Percentiles rank a stretch among this genome's conserved stretches.
phyloP scores from a whole-genome alignment of 768 basidiomycete species.

The Hericium alpestre region DNA sequence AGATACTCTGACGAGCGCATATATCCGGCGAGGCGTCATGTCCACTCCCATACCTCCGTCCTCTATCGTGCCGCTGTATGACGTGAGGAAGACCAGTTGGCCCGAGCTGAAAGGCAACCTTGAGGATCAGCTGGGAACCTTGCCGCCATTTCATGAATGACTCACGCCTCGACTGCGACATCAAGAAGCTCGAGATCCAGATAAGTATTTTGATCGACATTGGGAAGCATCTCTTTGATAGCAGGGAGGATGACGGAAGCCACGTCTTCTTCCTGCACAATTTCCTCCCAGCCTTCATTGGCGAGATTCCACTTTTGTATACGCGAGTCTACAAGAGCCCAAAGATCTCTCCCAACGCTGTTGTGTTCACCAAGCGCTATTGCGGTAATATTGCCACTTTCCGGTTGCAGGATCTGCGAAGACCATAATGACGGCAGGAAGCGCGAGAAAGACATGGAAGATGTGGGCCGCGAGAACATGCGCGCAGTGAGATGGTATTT shows the following conservation, averaged over 20 bases:
- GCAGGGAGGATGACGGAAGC: conserved; percentile 35
- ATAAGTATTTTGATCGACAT: conserved; percentile 30
- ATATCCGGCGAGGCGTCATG: conserved; percentile 45
- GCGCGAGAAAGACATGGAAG: conserved; percentile 33
- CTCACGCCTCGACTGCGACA: conserved; percentile 49
- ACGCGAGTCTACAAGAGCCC: conserved; percentile 57
- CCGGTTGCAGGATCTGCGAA: conserved; percentile 30
- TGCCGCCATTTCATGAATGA: conserved; percentile 1
- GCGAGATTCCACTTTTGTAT: conserved; percentile 65
- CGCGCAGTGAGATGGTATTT: conserved; percentile 51
- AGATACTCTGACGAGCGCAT: conserved; percentile 49
- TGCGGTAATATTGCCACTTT: conserved; percentile 54
- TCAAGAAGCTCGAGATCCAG: conserved; percentile 71
- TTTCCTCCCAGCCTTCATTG: conserved; percentile 60
- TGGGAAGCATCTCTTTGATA: conserved; percentile 32
- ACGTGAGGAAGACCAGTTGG: conserved; percentile 52
- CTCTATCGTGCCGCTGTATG: conserved; percentile 52
- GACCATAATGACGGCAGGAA: conserved; percentile 34
- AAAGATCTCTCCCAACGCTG: conserved; percentile 43
- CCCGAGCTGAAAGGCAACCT: conserved; percentile 26
- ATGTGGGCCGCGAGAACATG: conserved; percentile 47
- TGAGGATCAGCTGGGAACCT: background rate
- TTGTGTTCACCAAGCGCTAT: conserved; percentile 41
- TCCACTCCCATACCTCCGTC: conserved; percentile 29
- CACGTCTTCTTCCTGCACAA: conserved; percentile 48